These are phyloP conservation scores for Phytopythium oedochilum DNA, from an alignment of 352 stramenopile species.

Conservation along the genomic window DNA sequence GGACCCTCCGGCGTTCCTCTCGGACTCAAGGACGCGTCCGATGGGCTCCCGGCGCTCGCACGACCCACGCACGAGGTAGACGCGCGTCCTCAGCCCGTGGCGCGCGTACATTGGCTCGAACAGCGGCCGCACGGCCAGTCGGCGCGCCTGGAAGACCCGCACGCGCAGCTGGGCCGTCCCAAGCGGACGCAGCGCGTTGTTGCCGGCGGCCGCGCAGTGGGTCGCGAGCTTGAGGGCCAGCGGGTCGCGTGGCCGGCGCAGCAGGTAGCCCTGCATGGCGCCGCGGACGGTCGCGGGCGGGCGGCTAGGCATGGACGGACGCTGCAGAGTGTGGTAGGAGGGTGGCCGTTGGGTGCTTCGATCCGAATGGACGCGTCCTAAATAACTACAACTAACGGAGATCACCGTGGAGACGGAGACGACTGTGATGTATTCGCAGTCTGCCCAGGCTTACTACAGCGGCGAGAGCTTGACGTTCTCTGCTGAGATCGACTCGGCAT, in stretches of 20 bases:
- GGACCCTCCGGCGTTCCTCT: slow-evolving; percentile 29
- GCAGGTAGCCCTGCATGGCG: slow-evolving; percentile 4
- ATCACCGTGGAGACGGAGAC: too few species aligned
- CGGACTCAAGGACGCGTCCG: slow-evolving; percentile 35
- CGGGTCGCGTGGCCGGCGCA: not conserved
- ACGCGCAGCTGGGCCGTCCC: slow-evolving; percentile 49
- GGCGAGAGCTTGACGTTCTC: too few species aligned
- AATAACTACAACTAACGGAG: too few species aligned
- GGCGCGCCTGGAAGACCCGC: slow-evolving; percentile 46
- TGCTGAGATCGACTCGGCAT: too few species aligned
- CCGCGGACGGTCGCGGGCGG: not conserved
- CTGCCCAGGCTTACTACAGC: too few species aligned
- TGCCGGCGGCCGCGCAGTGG: not conserved
- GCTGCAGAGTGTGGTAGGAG: too few species aligned
- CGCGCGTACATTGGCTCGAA: slow-evolving; percentile 41
- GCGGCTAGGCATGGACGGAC: too few species aligned
- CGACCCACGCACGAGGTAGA: slow-evolving; percentile 16
- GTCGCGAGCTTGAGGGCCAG: not conserved
- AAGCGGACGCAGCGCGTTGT: not conserved
- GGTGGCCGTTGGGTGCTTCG: too few species aligned
- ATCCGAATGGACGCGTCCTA: too few species aligned
- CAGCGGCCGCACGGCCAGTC: slow-evolving; percentile 33
- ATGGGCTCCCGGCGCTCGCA: slow-evolving; percentile 10
- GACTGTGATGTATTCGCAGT: too few species aligned
- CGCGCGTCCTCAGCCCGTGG: slow-evolving; percentile 37